Base-by-base conservation (phyloP, 1,139 yeast genomes). In the Yamadazyma friedrichii region DNA sequence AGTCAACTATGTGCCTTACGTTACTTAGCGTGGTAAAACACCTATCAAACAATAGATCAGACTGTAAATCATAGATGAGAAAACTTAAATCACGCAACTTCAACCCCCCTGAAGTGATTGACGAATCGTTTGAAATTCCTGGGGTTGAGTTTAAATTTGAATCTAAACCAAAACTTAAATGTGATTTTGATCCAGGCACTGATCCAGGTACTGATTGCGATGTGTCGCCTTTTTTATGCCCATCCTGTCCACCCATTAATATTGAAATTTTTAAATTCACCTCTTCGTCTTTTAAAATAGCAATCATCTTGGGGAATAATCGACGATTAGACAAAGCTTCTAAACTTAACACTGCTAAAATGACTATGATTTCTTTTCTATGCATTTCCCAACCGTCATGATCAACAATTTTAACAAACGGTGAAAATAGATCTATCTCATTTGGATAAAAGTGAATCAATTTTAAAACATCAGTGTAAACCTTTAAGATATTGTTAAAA, bases 381-480 rank as follows among this genome's bases (percentile, higher is more conserved):
- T 10, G 24, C 5, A 16, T 12, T 13, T 22, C 22, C 36, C 38
- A 31, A 17, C 28, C 25, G 6, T 24, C 24, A 25, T 13, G 13
- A 15, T 34, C 26, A 2, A 36, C n/a, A 2, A 38, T 2, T 9
- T 34, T 31, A 8, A 41, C 11, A 13, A 41, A 32, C 9, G 41
- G 36, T 10, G 25, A 10, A 28, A 41, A 24, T 17, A 41, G 31
- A 29, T 38, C 35, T 2, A 31, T 6, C 9, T 28, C 32, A 25
- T n/a, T 12, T 2, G 44, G 44, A 24, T 35, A 38, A 16, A 15
- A 38, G 4, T 27, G 30, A 11, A 38, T 26, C 12, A 41, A 24
- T 15, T 33, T 34, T n/a, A 41, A 35, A 26, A 38, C 25, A 16
- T 41, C 44, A 9, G 3, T 27, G 15, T 36, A 41, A n/a, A 41